phyloP scores from a whole-genome alignment of 2,329 filamentous ascomycete genomes.

The Alternaria sp. region DNA sequence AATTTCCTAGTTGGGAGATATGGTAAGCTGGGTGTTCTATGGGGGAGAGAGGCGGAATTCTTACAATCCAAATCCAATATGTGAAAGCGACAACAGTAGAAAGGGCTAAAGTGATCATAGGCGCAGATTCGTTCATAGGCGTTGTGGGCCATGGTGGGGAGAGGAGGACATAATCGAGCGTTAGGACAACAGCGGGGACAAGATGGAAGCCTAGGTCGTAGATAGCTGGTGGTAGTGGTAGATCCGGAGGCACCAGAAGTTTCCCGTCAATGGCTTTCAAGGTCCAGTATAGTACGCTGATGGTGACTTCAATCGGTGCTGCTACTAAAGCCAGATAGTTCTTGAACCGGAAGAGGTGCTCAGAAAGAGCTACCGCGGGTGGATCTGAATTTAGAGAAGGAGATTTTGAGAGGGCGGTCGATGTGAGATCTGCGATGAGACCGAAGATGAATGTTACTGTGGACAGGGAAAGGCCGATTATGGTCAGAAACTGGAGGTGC shows the following conservation, averaged over 20 bases:
- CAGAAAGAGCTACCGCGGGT: constrained; percentile 44
- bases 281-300: constrained; percentile 78
- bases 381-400: constrained; percentile 3
- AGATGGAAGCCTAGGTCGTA: constrained; percentile 61
- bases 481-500: constrained; percentile 77
- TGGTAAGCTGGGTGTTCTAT: background rate
- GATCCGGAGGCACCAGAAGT: constrained; percentile 59
- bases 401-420: constrained; percentile 35
- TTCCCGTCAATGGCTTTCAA: constrained; percentile 64
- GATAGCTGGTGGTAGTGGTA: constrained; percentile 53
- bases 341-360: constrained; percentile 70
- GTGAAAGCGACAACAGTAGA: constrained; percentile 68
- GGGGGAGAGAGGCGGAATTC: background rate
- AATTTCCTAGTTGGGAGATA: constrained; percentile 58
- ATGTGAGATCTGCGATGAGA: constrained; percentile 68
- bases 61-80: constrained; percentile 77
- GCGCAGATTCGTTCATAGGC: constrained; percentile 62
- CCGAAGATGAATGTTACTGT: constrained; percentile 69
- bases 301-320: constrained; percentile 75
- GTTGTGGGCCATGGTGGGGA: constrained; percentile 71
- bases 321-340: constrained; percentile 72
- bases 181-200: constrained; percentile 71
- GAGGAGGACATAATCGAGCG: constrained; percentile 71
- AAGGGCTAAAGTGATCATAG: constrained; percentile 66
- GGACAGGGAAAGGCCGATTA: constrained; percentile 72